Evolutionary conservation across 2,329 filamentous ascomycete species (phyloP).

Genomic region (Cordyceps javanica): DNA sequence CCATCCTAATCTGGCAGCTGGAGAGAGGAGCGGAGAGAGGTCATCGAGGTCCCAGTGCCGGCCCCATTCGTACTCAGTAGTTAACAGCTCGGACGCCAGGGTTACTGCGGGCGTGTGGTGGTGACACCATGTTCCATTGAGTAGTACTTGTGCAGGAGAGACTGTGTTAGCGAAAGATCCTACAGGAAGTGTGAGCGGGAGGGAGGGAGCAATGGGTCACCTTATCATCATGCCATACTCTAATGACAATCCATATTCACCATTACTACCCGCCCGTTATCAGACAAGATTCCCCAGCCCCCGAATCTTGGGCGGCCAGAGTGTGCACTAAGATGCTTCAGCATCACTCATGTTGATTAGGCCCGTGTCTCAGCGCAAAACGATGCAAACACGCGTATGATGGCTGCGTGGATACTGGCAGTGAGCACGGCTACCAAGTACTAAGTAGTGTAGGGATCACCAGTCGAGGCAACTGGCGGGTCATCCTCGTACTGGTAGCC

Average conservation of each 20-base stretch:
- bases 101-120: background rate
- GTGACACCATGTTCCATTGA: background rate
- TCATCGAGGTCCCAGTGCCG: background rate
- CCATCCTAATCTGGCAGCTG: background rate
- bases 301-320: background rate
- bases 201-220: background rate
- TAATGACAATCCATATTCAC: no score
- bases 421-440: background rate
- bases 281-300: background rate
- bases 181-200: background rate
- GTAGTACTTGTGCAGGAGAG: background rate
- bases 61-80: background rate
- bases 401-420: background rate
- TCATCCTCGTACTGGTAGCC: no score
- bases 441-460: background rate
- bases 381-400: background rate
- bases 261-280: background rate
- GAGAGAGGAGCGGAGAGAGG: background rate
- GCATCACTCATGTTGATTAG: background rate
- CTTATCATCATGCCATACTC: background rate
- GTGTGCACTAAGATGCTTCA: background rate
- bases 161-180: background rate
- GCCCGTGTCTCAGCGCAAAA: constrained; percentile 7
- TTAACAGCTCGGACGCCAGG: background rate
- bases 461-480: background rate